Evolutionary conservation across 73 alveolate species (phyloP), one percentile per base, ranked within the genome.

Genomic region (Paramecium caudatum): DNA sequence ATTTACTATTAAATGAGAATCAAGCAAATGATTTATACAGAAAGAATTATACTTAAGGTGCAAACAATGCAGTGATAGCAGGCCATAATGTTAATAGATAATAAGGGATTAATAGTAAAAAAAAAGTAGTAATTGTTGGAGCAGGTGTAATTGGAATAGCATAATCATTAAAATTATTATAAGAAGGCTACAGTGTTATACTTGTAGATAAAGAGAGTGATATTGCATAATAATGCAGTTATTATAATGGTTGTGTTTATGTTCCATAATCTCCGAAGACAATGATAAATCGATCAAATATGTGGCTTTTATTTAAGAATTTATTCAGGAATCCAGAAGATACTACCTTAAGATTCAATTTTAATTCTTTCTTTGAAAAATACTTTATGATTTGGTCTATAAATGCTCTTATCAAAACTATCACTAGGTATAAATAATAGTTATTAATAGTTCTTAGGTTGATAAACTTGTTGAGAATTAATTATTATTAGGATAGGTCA

Each of bases 161-260:
- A 0, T 55, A 55, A 23, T 55, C 80, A 4, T 55, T 55, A 55
- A 55, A 55, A 55, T 55, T 55, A 55, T 10, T 55, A 55, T 23
- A 15, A 9, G 80, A 55, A 55, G 80, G 80, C 4, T 55, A 55
- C 12, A 55, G 80, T 55, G 80, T 55, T 9, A 55, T 55, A 4
- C 30, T 55, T 27, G 80, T 55, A 2, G 80, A 55, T 21, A 55
- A 55, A 25, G 80, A 55, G 23, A 27, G 30, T 12, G 80, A 55
- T 55, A 55, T 55, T 2, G 80, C 80, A 27, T 55, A 55, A 21
- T 55, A 55, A 25, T 16, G 46, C 30, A 55, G 80, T 41, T 74
- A 74, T 25, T 74, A 74, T 13, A 74, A 74, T 74, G 88, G 88
- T 39, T 74, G 88, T 74, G 88, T 43, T 39, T 74, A 41, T 45